Evolutionary conservation across 768 basidiomycete genomes (phyloP), one percentile per base, ranked within the genome.

Genomic region (Trametes sanguinea): DNA sequence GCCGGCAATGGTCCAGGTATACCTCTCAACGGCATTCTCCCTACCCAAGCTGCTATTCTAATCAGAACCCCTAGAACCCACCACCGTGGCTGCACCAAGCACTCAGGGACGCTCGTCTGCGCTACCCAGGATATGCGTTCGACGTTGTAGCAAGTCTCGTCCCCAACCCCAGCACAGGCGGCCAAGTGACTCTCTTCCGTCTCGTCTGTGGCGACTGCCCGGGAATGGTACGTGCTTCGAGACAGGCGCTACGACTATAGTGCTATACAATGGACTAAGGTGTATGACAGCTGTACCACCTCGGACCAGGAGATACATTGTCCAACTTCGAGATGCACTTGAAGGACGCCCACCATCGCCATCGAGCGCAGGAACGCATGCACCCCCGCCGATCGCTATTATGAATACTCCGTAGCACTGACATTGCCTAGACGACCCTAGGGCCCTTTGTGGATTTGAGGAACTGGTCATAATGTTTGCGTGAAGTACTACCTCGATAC

Each of bases 191-290:
- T 16, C 40, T 59, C 6, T 59, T 59, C n/a, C 50, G 42, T 16
- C 5, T 52, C 4, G 42, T 51, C 4, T 59, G 57, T 13, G 57
- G 57, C 2, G 57, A 59, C 48, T 59, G 57, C 13, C 57, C 57
- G 3, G 57, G 50, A 3, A 33, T 51, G 40, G 57, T 51, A 29
- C 7, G 57, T 22, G 22, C 22, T 22, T 22, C 22, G 22, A 22
- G 22, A 22, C 22, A 22, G 22, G 22, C 22, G 22, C 27, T 50
- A 33, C 35, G 14, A 0, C 4, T 43, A 17, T 43, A 16, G 27
- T 6, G 4, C 42, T n/a, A 11, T 30, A 17, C 2, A 3, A 6
- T 33, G 33, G 11, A 33, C 5, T 13, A 4, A 30, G 5, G 8
- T 8, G 8, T 27, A 13, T 14, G 8, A 27, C 32, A 59, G 57